Conservation (phyloP, 2,329 filamentous ascomycete genomes). For the Tolypocladium paradoxum region DNA sequence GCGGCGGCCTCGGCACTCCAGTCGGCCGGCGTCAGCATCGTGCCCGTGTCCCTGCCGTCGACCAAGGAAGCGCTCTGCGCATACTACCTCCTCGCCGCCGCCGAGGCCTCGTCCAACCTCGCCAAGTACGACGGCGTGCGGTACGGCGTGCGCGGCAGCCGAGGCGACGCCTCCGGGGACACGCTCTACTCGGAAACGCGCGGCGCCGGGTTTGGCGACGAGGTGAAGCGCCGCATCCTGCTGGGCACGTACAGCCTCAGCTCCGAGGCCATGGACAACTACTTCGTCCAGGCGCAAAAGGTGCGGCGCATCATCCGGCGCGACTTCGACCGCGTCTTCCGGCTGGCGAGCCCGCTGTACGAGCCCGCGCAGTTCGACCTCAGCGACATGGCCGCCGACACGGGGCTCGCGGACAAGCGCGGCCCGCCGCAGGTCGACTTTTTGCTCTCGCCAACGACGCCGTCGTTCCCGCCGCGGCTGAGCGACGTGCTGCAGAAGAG, state of each 20-base stretch:
- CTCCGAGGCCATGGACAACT: conserved; percentile 86
- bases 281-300: conserved; percentile 89
- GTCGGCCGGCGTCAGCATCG: conserved; percentile 56
- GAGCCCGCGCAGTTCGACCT: conserved; percentile 43
- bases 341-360: conserved; percentile 55
- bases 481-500: conserved; percentile 43
- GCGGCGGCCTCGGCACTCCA: conserved; percentile 48
- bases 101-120: conserved; percentile 90
- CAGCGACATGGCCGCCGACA: conserved; percentile 45
- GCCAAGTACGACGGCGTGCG: conserved; percentile 96
- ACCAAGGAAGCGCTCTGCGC: conserved; percentile 80
- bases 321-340: conserved; percentile 79
- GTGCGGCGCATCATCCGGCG: conserved; percentile 71
- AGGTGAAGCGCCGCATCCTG: conserved; percentile 79
- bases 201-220: conserved; percentile 64
- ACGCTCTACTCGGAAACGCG: conserved; percentile 69
- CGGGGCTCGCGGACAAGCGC: conserved; percentile 42
- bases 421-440: conserved; percentile 66
- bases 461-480: conserved; percentile 59
- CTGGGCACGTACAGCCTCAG: conserved; percentile 85
- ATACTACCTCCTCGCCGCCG: conserved; percentile 91
- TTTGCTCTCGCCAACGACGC: conserved; percentile 77
- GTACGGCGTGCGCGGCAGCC: conserved; percentile 55
- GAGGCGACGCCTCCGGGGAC: conserved; percentile 44
- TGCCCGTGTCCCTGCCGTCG: conserved; percentile 69